These are phyloP conservation scores for Penicillium italicum DNA, from an alignment of 2,329 filamentous ascomycete species.

Conservation along the genomic window DNA sequence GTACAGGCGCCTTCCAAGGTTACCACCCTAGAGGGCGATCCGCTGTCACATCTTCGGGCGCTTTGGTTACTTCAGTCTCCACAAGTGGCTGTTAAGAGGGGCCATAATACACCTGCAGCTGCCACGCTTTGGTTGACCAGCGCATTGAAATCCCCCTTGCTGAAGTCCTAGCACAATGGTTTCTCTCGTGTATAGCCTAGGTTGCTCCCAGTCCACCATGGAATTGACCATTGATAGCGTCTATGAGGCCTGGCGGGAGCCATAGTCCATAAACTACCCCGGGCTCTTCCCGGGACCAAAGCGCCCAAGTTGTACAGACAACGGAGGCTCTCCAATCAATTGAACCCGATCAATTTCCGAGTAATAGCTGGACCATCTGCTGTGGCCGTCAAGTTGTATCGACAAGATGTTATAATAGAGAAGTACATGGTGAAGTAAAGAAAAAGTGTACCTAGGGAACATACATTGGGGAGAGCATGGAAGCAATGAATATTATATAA, in stretches of 20 bases:
- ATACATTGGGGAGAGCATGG: not conserved
- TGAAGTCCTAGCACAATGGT: conserved; percentile 7
- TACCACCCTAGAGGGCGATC: conserved; percentile 26
- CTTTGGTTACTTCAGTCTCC: conserved; percentile 29
- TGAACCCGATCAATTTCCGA: conserved; percentile 17
- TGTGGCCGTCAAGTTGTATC: not conserved
- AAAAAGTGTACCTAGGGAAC: not conserved
- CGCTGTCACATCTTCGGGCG: conserved; percentile 33
- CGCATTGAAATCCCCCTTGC: conserved; percentile 23
- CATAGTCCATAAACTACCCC: conserved; percentile 15
- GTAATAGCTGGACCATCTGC: conserved; percentile 7
- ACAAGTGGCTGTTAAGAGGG: conserved; percentile 12
- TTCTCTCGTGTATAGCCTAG: conserved; percentile 1
- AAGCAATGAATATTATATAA: not conserved
- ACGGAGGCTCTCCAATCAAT: conserved; percentile 20
- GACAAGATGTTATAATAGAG: not conserved
- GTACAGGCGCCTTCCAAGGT: conserved; percentile 29
- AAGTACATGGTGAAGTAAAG: not conserved
- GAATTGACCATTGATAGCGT: conserved; percentile 14
- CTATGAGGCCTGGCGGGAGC: not conserved
- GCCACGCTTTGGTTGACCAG: conserved; percentile 33
- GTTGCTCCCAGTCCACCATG: conserved; percentile 6
- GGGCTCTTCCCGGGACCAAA: conserved; percentile 13
- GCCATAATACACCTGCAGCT: conserved; percentile 27
- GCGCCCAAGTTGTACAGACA: conserved; percentile 18